A percentile compares a stretch with the other conserved stretches of the same genome.
Evolutionary conservation across 768 basidiomycete genomes (phyloP).

Genomic region (Tricholoma bakamatsutake): DNA sequence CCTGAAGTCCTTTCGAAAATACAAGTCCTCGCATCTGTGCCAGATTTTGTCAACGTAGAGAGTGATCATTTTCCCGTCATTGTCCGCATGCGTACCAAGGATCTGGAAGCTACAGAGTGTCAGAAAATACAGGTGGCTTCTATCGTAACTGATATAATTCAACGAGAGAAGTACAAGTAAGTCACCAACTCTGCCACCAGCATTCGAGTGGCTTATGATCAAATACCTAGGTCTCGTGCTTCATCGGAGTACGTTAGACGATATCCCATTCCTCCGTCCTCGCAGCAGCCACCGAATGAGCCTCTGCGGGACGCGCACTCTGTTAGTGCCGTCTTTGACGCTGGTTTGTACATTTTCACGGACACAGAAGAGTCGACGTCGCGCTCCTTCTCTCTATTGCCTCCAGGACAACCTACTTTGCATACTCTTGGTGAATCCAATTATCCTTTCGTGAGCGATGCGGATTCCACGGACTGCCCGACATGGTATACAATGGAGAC

Average conservation of each 20-base stretch:
- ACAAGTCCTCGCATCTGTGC: constrained; percentile 58
- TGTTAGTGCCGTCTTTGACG: constrained; percentile 46
- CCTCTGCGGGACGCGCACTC: constrained; percentile 54
- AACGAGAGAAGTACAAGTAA: constrained; percentile 65
- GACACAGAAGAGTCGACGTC: constrained; percentile 18
- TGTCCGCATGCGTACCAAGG: constrained; percentile 55
- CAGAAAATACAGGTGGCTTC: constrained; percentile 50
- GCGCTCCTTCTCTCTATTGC: constrained; percentile 46
- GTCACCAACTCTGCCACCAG: not conserved
- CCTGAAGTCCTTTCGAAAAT: constrained; percentile 52
- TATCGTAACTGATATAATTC: constrained; percentile 52
- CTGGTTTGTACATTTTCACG: constrained; percentile 30
- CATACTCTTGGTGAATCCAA: constrained; percentile 46
- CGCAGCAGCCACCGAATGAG: constrained; percentile 57
- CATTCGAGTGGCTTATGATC: not conserved
- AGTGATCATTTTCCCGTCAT: constrained; percentile 46
- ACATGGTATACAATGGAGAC: constrained; percentile 60
- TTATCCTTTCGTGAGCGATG: constrained; percentile 41
- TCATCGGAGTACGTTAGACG: constrained; percentile 34
- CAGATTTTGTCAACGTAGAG: constrained; percentile 44
- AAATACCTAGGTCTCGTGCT: constrained; percentile 33
- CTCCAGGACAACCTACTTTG: constrained; percentile 36
- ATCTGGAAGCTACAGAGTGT: constrained; percentile 42
- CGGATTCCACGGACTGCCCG: constrained; percentile 20
- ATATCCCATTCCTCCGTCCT: constrained; percentile 51